A percentile compares a stretch with the other conserved stretches of the same genome.
phyloP scores from a whole-genome alignment of 2,329 filamentous ascomycete species.

The Diaporthe vaccinii region DNA sequence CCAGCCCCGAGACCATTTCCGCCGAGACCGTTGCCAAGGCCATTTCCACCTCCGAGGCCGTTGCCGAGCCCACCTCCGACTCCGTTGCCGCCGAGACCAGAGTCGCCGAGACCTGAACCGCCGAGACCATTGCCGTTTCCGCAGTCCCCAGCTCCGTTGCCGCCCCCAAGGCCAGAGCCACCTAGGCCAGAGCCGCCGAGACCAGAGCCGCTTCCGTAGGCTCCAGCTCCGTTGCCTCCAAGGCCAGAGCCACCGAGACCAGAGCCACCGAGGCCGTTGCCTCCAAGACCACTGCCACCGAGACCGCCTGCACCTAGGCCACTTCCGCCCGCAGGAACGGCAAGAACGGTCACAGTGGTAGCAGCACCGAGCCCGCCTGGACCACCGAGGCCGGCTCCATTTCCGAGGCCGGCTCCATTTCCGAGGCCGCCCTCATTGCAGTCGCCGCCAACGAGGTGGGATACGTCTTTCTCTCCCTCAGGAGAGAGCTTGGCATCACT shows the following conservation, averaged over 20 bases:
- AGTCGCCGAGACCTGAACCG: slow-evolving; percentile 8
- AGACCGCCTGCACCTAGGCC: slow-evolving; percentile 26
- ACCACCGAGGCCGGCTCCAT: slow-evolving; percentile 33
- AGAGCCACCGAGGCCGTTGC: neutral
- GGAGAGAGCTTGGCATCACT: slow-evolving; percentile 26
- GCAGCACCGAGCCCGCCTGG: slow-evolving; percentile 15
- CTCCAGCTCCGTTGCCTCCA: neutral
- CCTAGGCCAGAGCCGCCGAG: slow-evolving; percentile 1
- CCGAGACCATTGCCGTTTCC: slow-evolving; percentile 29
- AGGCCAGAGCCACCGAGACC: slow-evolving; percentile 5
- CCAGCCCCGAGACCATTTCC: slow-evolving; percentile 38
- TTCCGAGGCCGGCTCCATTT: slow-evolving; percentile 25
- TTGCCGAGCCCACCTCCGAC: slow-evolving; percentile 28
- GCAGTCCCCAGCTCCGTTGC: neutral
- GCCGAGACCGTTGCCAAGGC: slow-evolving; percentile 21
- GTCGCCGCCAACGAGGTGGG: slow-evolving; percentile 9
- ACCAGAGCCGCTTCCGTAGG: slow-evolving; percentile 6
- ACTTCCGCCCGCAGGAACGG: slow-evolving; percentile 32
- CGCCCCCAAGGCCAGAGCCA: neutral
- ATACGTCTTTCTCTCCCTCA: slow-evolving; percentile 31
- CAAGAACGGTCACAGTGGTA: slow-evolving; percentile 37
- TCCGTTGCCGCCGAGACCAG: slow-evolving; percentile 30
- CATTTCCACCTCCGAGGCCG: slow-evolving; percentile 1
- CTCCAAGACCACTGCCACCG: slow-evolving; percentile 22
- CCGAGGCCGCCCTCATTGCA: slow-evolving; percentile 35